phyloP scores from a whole-genome alignment of 495 filamentous ascomycete genomes.

The Penicillium dipodomyicola region DNA sequence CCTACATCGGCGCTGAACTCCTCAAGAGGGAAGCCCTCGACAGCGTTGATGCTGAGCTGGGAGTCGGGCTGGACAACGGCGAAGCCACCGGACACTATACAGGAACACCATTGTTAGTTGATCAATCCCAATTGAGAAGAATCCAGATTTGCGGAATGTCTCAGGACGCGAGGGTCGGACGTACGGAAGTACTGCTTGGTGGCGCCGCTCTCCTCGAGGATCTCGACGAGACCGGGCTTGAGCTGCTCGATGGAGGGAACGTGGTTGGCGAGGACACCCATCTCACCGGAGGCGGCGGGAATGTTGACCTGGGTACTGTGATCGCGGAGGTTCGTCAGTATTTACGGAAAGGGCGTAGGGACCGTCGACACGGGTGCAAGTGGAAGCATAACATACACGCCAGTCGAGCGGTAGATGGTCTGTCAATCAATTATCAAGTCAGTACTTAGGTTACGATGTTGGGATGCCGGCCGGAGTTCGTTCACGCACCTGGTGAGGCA shows the following conservation, averaged over 20 bases:
- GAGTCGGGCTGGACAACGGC: constrained; percentile 96
- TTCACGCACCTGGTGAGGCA: constrained; percentile 92
- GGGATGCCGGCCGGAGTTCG: constrained; percentile 12
- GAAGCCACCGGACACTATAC: constrained; percentile 89
- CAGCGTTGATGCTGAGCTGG: constrained; percentile 92
- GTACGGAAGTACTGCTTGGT: constrained; percentile 99
- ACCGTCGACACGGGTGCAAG: constrained; percentile 13
- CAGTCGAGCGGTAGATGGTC: constrained; percentile 72
- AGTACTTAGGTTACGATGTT: constrained; percentile 19
- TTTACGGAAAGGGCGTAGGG: constrained; percentile 17
- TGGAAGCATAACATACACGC: constrained; percentile 56
- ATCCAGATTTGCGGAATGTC: constrained; percentile 5
- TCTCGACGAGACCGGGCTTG: constrained; percentile 90
- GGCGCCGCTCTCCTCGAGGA: constrained; percentile 87
- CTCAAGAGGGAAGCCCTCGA: constrained; percentile 90
- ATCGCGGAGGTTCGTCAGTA: constrained; percentile 41
- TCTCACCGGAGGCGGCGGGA: constrained; percentile 94
- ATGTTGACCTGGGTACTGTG: constrained; percentile 96
- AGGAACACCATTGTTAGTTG: constrained; percentile 24
- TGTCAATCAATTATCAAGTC: constrained; percentile 33
- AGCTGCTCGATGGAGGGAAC: constrained; percentile 99
- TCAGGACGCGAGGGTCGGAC: constrained; percentile 40
- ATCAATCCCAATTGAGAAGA: constrained; percentile 2
- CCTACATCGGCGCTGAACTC: constrained; percentile 85
- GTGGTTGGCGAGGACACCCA: constrained; percentile 99